Conservation (phyloP, 2,329 filamentous ascomycete genomes). For the Emmonsia crescens region DNA sequence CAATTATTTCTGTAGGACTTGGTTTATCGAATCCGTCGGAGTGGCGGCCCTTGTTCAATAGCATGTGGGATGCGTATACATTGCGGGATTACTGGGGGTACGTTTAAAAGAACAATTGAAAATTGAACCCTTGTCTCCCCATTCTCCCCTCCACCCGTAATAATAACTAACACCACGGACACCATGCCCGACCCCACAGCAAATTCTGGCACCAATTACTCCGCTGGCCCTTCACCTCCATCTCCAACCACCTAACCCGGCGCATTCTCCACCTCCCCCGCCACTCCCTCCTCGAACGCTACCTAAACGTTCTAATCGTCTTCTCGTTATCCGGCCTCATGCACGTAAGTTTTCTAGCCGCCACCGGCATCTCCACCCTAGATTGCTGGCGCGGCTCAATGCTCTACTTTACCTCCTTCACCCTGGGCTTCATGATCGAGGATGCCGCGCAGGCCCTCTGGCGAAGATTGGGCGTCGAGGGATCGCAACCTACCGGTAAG, state of each 20-base stretch:
- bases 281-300: constrained; percentile 17
- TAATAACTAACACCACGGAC: background rate
- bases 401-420: constrained; percentile 17
- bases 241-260: constrained; percentile 8
- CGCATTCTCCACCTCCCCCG: constrained; percentile 15
- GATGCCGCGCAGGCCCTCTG: constrained; percentile 18
- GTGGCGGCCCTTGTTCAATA: constrained; percentile 19
- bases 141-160: background rate
- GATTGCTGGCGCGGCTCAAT: constrained; percentile 11
- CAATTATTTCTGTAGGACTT: background rate
- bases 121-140: background rate
- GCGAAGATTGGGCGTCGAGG: constrained; percentile 1
- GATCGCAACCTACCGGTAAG: background rate
- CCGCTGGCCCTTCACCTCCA: constrained; percentile 16
- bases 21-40: constrained; percentile 11
- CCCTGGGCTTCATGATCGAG: constrained; percentile 21
- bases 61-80: constrained; percentile 17
- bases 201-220: constrained; percentile 24
- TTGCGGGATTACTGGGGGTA: constrained; percentile 22
- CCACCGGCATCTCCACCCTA: constrained; percentile 11
- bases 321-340: constrained; percentile 21
- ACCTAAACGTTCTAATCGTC: constrained; percentile 20
- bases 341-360: constrained; percentile 15
- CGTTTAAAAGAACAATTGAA: background rate
- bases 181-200: constrained; percentile 8